Evolutionary conservation across 1,284 basidiomycete genomes (phyloP).

Genomic region (Leccinum pseudoinsigne): DNA sequence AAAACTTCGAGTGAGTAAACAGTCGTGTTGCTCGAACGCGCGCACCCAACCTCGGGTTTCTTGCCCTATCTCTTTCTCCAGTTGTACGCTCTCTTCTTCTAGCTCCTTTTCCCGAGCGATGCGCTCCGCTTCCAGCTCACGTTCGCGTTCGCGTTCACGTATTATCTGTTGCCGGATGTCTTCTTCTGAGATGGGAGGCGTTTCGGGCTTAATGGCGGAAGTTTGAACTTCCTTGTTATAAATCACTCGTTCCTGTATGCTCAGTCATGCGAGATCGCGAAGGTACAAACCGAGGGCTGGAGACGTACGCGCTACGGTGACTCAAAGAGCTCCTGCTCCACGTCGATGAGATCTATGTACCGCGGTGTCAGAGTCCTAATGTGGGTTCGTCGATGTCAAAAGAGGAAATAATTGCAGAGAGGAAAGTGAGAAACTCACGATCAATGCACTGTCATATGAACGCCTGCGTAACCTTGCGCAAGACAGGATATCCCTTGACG

Average conservation of each 20-base stretch:
- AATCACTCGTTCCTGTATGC: slow-evolving; percentile 73
- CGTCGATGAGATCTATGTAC: slow-evolving; percentile 74
- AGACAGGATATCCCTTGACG: no score
- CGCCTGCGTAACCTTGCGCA: no score
- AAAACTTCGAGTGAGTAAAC: slow-evolving; percentile 1
- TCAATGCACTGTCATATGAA: no score
- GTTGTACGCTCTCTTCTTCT: slow-evolving; percentile 74
- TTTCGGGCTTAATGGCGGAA: slow-evolving; percentile 49
- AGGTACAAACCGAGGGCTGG: neutral
- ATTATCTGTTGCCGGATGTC: slow-evolving; percentile 73
- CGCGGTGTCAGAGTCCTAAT: slow-evolving; percentile 62
- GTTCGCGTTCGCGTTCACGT: slow-evolving; percentile 51
- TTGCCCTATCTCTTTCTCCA: slow-evolving; percentile 81
- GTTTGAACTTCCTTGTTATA: slow-evolving; percentile 93
- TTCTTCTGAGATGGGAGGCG: slow-evolving; percentile 57
- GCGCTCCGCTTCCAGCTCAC: no score
- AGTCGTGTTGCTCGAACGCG: neutral
- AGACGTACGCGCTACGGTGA: slow-evolving; percentile 76
- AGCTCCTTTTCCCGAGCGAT: slow-evolving; percentile 68
- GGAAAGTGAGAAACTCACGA: no score
- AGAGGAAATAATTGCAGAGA: no score
- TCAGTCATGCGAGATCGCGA: slow-evolving; percentile 1
- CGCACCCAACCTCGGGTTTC: slow-evolving; percentile 66
- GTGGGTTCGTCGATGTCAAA: neutral
- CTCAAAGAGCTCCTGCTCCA: slow-evolving; percentile 87